Conservation (phyloP, 2,329 filamentous ascomycete species). For the Colletotrichum sp. region DNA sequence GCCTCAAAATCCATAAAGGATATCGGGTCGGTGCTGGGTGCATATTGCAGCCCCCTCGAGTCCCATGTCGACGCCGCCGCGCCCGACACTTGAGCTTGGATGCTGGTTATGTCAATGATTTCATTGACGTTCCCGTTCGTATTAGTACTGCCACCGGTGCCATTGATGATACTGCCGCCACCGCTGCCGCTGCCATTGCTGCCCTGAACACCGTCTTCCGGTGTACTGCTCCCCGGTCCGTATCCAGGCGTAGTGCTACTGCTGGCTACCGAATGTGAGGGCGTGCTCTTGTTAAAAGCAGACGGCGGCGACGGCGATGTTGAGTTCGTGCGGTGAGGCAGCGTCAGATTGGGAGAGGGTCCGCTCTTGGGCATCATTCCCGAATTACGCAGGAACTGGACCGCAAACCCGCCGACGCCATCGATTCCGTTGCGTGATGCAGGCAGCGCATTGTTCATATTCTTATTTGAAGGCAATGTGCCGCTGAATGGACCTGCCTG, state of each 20-base stretch:
- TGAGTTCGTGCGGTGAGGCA: conserved; percentile 12
- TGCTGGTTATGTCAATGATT: conserved; percentile 13
- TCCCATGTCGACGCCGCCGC: conserved; percentile 3
- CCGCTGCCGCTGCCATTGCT: background rate
- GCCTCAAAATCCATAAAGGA: conserved; percentile 3
- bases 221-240: background rate
- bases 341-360: background rate
- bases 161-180: background rate
- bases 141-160: background rate
- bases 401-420: background rate
- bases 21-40: conserved; percentile 7
- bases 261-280: conserved; percentile 1
- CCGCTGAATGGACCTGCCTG: background rate
- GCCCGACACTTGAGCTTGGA: background rate
- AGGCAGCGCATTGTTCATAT: background rate
- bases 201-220: background rate
- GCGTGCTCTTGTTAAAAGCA: conserved; percentile 1
- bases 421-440: background rate
- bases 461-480: background rate
- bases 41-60: conserved; percentile 12
- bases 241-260: background rate
- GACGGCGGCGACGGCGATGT: background rate
- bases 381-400: background rate
- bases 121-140: background rate
- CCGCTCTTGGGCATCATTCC: background rate